Base-by-base conservation (phyloP, 495 filamentous ascomycete species). In the Trichoderma asperelloides region DNA sequence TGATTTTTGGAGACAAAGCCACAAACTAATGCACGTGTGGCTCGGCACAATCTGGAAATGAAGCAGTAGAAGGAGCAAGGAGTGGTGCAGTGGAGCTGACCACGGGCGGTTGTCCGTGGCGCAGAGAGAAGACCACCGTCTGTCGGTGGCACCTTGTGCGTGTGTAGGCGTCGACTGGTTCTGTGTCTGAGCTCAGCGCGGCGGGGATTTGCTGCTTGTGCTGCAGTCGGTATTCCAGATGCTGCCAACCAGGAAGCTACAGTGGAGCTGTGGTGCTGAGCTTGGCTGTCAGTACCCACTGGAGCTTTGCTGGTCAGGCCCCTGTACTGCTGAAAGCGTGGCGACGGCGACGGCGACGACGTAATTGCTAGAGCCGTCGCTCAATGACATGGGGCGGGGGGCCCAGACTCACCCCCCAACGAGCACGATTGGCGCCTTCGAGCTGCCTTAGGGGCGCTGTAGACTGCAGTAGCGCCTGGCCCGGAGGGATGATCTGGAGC, bases 321-420 rank as follows among this genome's bases (percentile, higher is more conserved):
- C 55, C 55, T 60, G 55, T n/a, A 28, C 55, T 60, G 55, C 55
- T 60, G 55, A 60, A 60, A 60, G 55, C 55, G 55, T 60, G 55
- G 33, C 33, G 33, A 8, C 33, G 5, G 33, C 33, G 33, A 8
- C 33, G 5, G 21, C 55, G 55, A 60, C 55, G 55, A 60, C 55
- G 55, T 60, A 60, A 60, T 60, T 60, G 55, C 23, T 45, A 18
- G 41, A 15, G 41, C 41, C 18, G 18, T 2, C 41, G 41, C 41
- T 15, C 13, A 18, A 1, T 45, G 6, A 37, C 9, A 18, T 18
- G 18, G 41, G 41, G 41, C 41, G 2, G 41, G 41, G 41, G 18
- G 33, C 33, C 33, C 33, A 45, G 12, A 12, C 12, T 45, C 41
- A 18, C 7, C 18, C 18, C 41, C 41, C 41, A 45, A 18, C 41